Base-by-base conservation (phyloP, 805 yeast species). In the Kuraishia floccosa region DNA sequence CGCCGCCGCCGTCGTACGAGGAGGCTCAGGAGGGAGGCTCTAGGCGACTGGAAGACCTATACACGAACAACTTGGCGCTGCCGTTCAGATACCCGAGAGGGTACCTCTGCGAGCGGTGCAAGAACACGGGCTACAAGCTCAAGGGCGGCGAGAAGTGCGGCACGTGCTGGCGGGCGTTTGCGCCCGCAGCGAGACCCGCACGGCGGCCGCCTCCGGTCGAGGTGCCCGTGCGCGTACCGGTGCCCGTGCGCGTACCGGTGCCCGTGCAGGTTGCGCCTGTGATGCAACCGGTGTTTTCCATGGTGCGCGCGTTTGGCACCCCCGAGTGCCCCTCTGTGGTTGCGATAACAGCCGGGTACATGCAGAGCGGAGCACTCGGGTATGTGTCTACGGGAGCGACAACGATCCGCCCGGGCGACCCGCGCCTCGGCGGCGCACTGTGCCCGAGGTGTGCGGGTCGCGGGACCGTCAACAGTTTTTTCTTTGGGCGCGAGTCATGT, bases 401-500 rank as follows among this genome's bases (percentile, higher is more conserved):
- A 13, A 52, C 68, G 11, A 77, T 81, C 1, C 47, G 44, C 13
- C 91, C 94, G 0, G 94, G 94, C 2, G 93, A 83, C 43, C 89
- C 91, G 1, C 43, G 75, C 20, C 48, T 69, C 38, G 94, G 94
- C 1, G 94, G 94, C 1, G 49, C 62, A 0, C 40, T 76, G 3
- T 84, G 94, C 54, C 84, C 83, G 0, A 57, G 72, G 30, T 84
- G 93, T 43, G 46, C 77, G 33, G 91, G 91, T 1, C 37, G 65
- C 1, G 91, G 93, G 1, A 41, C 61, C 33, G 59, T 65, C 2
- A 53, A 56, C 17, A n/a, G n/a, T n/a, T 69, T 72, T 42, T 56
- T 81, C 20, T 43, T 80, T 7, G 83, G 76, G 42, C 65, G 68
- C 24, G 79, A 75, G 32, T 49, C 65, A 4, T 83, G 93, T 44